Base-by-base conservation (phyloP, 139 green algal species). In the Micractinium sp. region DNA sequence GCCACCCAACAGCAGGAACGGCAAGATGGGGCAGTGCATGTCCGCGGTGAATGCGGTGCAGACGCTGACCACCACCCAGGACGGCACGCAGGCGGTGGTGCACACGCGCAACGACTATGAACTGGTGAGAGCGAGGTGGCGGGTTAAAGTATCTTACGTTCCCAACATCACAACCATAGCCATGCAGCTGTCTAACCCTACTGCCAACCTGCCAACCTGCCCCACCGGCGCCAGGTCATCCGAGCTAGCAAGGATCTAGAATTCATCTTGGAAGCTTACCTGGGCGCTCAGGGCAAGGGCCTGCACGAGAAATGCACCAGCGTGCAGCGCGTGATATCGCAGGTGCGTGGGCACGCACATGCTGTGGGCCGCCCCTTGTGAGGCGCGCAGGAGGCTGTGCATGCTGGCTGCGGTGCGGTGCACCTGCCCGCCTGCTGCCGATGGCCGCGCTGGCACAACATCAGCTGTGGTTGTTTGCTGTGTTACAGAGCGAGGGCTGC, bases 71-170 rank as follows among this genome's bases (percentile, higher is more conserved):
- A 76, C 63, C 63, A 31, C 63, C 63, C 63, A 71, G 63, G 63
- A 71, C 22, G n/a, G 29, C 27, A 35, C 20, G 25, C 33, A 47
- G 5, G 63, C 67, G 47, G 38, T 89, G 5, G 74, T 76, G n/a
- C 69, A 56, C 5, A 84, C 74, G 3, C 53, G 63, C 18, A 90
- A 90, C 29, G 86, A 90, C 39, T 90, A 90, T 41, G 86, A 90
- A 77, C 78, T 90, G 77, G 86, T 89, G 77, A 85, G 86, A 5
- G 63, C 19, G 61, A 22, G 22, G 7, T 75, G 61, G 36, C 38
- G 9, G 19, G 36, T 14, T 29, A 15, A 1, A n/a, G 33, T 33
- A 12, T 29, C n/a, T n/a, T n/a, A n/a, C n/a, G n/a, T n/a, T n/a
- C n/a, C n/a, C n/a, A n/a, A n/a, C n/a, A n/a, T n/a, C n/a, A n/a